These are phyloP conservation scores for Hericium rajendrae DNA, from an alignment of 768 basidiomycete genomes.

Conservation along the genomic window DNA sequence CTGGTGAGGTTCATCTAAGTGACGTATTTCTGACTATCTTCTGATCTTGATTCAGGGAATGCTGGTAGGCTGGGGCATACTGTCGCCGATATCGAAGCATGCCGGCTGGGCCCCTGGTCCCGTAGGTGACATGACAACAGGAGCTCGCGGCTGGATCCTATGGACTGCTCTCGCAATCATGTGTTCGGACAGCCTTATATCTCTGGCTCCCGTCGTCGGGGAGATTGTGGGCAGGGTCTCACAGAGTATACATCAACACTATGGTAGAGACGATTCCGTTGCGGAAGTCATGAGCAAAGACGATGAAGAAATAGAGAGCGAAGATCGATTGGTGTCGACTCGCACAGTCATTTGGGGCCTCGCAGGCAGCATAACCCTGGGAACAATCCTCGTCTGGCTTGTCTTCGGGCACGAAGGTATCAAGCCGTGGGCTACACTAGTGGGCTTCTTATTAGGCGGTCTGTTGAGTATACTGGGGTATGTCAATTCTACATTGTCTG, in stretches of 20 bases:
- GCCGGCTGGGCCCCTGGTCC: slow-evolving; percentile 91
- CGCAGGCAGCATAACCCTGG: slow-evolving; percentile 46
- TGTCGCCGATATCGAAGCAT: slow-evolving; percentile 81
- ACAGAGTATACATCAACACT: slow-evolving; percentile 29
- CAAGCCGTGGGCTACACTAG: slow-evolving; percentile 87
- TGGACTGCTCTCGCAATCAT: slow-evolving; percentile 94
- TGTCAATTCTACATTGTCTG: slow-evolving; percentile 16
- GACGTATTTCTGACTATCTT: neutral
- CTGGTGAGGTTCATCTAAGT: slow-evolving; percentile 36
- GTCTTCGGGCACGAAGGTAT: slow-evolving; percentile 91
- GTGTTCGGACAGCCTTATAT: slow-evolving; percentile 86
- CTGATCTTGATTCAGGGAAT: slow-evolving; percentile 52
- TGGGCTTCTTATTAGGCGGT: slow-evolving; percentile 77
- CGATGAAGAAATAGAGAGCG: slow-evolving; percentile 64
- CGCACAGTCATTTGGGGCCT: slow-evolving; percentile 72
- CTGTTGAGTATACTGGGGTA: slow-evolving; percentile 84
- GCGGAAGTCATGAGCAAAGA: slow-evolving; percentile 22
- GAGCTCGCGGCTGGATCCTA: slow-evolving; percentile 94
- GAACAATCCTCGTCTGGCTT: slow-evolving; percentile 75
- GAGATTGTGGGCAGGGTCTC: slow-evolving; percentile 36
- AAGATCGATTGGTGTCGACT: slow-evolving; percentile 72
- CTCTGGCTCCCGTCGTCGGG: slow-evolving; percentile 64
- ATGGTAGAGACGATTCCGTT: slow-evolving; percentile 29
- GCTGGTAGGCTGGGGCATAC: slow-evolving; percentile 90
- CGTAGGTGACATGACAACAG: slow-evolving; percentile 76